Evolutionary conservation across 345 rosid species (phyloP).

Genomic region (Camelina hispida): DNA sequence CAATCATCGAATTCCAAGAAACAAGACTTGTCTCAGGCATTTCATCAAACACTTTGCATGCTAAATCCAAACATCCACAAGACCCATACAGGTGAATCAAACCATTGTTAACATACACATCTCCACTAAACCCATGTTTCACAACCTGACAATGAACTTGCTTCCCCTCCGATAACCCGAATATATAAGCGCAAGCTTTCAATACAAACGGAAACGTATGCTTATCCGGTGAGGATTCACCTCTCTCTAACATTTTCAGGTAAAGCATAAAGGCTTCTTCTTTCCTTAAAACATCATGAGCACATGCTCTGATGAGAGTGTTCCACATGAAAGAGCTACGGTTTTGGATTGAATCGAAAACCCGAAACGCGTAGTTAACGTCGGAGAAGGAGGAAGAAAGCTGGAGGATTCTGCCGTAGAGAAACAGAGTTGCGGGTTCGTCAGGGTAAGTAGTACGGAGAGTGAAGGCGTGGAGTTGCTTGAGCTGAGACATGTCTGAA

Average conservation of each 20-base stretch:
- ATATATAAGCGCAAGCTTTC: slow-evolving; percentile 76
- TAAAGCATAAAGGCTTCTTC: slow-evolving; percentile 60
- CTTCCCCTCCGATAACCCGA: slow-evolving; percentile 64
- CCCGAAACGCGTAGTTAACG: slow-evolving; percentile 54
- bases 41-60: slow-evolving; percentile 63
- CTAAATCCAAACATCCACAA: slow-evolving; percentile 63
- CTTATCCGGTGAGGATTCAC: slow-evolving; percentile 60
- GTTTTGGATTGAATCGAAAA: slow-evolving; percentile 53
- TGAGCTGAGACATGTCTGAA: slow-evolving; percentile 59
- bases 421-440: slow-evolving; percentile 52
- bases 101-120: slow-evolving; percentile 78
- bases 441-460: slow-evolving; percentile 57
- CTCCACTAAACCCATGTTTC: slow-evolving; percentile 64
- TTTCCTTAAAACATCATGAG: slow-evolving; percentile 55
- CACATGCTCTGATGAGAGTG: slow-evolving; percentile 76
- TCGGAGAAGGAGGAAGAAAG: slow-evolving; percentile 52
- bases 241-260: slow-evolving; percentile 58
- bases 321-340: slow-evolving; percentile 89
- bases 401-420: slow-evolving; percentile 67
- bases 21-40: slow-evolving; percentile 73
- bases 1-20: slow-evolving; percentile 78
- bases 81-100: slow-evolving; percentile 75
- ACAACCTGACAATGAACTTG: slow-evolving; percentile 70
- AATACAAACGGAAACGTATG: slow-evolving; percentile 85
- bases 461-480: slow-evolving; percentile 75